Evolutionary conservation across 1,284 basidiomycete genomes (phyloP), one percentile per base, ranked within the genome.

Genomic region (Cutaneotrichosporon curvatum): DNA sequence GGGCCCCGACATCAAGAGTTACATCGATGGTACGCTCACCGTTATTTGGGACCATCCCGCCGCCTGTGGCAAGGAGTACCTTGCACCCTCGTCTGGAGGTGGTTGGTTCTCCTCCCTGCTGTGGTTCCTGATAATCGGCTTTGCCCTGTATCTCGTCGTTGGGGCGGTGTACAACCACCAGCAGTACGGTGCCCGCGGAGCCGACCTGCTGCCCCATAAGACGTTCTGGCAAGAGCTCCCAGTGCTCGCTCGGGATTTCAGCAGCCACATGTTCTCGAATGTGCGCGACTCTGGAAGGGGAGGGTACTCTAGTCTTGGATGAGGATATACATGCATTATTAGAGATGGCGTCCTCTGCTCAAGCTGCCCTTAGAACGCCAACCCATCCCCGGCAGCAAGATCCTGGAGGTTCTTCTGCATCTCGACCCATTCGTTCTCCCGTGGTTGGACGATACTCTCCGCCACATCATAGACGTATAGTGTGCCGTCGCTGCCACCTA

Each of bases 391-490:
- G 12, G 39, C 34, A 11, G 43, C 37, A 35, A 72, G 47, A 21
- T 50, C 54, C 47, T 66, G 61, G 4, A 90, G 65, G 15, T 82
- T 84, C 74, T 85, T 85, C 67, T 91, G 88, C 74, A 92, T 68
- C 58, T 92, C 87, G 7, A 80, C 79, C 89, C 89, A 94, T 68
- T 94, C 89, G 5, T 79, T 78, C 71, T 92, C 89, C 50, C 85
- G 74, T 4, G 87, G 85, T 32, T 47, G 43, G 16, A 85, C 77
- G 2, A 81, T 82, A 76, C 85, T 82, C 62, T 94, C 89, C n/a
- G 87, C 87, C 53, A 94, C 82, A 62, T 94, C 91, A 69, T 95
- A 96, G 33, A 98, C 79, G 70, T 95, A 94, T 47, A 98, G 71
- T 53, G 81, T 83, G 18, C 95, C 95, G 57, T 97, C 92, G 55